phyloP scores from a whole-genome alignment of 805 yeast species.

The Saccharomycopsis malanga region DNA sequence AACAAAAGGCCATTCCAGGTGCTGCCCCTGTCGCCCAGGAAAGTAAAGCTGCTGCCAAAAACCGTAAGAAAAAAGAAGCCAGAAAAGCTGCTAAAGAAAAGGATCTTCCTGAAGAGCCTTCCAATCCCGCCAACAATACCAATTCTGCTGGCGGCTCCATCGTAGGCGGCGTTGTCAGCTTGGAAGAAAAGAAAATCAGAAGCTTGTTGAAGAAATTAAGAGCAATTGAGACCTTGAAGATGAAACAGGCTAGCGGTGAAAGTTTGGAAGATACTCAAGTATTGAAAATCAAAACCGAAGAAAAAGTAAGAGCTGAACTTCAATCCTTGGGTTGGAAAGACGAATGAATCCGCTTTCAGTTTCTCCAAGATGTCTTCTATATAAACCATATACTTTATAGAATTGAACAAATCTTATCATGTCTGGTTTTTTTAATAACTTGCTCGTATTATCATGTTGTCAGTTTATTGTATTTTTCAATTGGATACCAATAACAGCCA shows the following conservation, averaged over 20 bases:
- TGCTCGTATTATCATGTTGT: neutral
- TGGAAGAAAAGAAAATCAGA: constrained; percentile 90
- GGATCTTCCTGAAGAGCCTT: constrained; percentile 1
- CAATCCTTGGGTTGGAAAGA: constrained; percentile 66
- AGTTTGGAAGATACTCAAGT: constrained; percentile 88
- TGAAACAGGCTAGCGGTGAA: constrained; percentile 78
- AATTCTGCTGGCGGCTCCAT: constrained; percentile 32
- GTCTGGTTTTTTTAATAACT: neutral
- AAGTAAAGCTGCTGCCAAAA: constrained; percentile 62
- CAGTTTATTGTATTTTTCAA: too few relatives aligned
- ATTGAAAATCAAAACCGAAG: constrained; percentile 82
- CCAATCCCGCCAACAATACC: neutral
- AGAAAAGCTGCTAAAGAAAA: constrained; percentile 32
- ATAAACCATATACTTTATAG: neutral
- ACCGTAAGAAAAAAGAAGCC: constrained; percentile 68
- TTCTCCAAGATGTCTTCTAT: too few relatives aligned
- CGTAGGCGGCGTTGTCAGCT: constrained; percentile 55
- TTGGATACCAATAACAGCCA: too few relatives aligned
- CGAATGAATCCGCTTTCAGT: constrained; percentile 22
- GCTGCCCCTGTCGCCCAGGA: constrained; percentile 41
- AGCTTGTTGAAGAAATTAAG: constrained; percentile 85
- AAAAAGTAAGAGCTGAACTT: constrained; percentile 69
- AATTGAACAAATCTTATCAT: neutral
- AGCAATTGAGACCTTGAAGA: constrained; percentile 88
- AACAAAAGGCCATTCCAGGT: constrained; percentile 49